Percentiles rank a stretch among this genome's conserved stretches.
phyloP scores from a whole-genome alignment of 2,329 filamentous ascomycete genomes.

The Hirsutella minnesotensis region DNA sequence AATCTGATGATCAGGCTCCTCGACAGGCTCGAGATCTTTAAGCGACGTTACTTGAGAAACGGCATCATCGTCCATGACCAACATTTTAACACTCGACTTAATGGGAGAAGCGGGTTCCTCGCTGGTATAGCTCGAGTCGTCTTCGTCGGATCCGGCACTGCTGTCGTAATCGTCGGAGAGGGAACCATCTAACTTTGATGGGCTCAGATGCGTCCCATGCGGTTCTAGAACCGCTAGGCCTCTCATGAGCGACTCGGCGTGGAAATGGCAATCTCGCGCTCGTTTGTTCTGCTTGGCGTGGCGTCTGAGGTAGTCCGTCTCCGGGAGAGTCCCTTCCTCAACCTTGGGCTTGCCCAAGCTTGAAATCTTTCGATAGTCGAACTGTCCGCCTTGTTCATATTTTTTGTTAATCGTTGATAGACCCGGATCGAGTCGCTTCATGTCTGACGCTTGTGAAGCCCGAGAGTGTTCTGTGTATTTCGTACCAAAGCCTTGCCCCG shows the following conservation, averaged over 20 bases:
- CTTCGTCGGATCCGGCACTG: conserved; percentile 43
- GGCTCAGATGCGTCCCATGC: conserved; percentile 17
- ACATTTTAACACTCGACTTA: conserved; percentile 33
- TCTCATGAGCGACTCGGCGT: conserved; percentile 14
- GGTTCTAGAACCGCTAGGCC: conserved; percentile 14
- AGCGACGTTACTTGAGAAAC: conserved; percentile 39
- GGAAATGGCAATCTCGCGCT: conserved; percentile 14
- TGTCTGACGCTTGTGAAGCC: conserved; percentile 39
- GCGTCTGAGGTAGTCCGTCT: conserved; percentile 35
- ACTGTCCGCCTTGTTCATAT: conserved; percentile 44
- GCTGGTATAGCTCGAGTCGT: conserved; percentile 38
- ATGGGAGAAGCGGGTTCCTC: conserved; percentile 38
- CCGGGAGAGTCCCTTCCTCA: conserved; percentile 25
- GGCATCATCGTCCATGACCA: conserved; percentile 37
- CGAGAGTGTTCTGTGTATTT: conserved; percentile 14
- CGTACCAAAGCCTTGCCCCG: conserved; percentile 10
- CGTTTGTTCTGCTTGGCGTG: conserved; percentile 30
- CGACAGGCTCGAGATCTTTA: conserved; percentile 33
- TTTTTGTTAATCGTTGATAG: conserved; percentile 45
- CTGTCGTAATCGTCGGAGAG: conserved; percentile 34
- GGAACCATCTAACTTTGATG: conserved; percentile 22
- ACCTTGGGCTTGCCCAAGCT: conserved; percentile 16
- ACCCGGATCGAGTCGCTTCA: conserved; percentile 39
- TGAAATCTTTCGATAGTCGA: conserved; percentile 28
- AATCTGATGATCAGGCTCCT: conserved; percentile 34